Evolutionary conservation across 73 alveolate genomes (phyloP), one percentile per base, ranked within the genome.

Genomic region (Symbiodinium pilosum): DNA sequence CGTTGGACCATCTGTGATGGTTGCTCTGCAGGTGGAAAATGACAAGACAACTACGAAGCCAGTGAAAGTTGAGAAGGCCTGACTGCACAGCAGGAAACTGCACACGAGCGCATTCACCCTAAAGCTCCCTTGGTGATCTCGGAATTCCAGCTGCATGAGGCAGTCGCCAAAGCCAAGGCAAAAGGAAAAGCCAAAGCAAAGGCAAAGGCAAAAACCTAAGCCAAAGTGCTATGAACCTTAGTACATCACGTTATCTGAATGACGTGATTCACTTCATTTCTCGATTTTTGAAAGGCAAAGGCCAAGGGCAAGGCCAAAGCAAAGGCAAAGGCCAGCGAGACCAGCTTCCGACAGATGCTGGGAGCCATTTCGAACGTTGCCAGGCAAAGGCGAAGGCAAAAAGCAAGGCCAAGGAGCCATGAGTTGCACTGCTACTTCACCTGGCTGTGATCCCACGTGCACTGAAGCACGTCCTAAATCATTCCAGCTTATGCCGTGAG

Each of bases 221-320:
- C 85, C 85, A 71, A 36, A 43, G 85, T 30, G n/a, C 44, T 3
- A n/a, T 14, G 36, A 64, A 64, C 83, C 30, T 68, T 68, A 39
- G 34, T 68, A 20, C n/a, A n/a, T n/a, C n/a, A n/a, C n/a, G n/a
- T n/a, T n/a, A n/a, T n/a, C n/a, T n/a, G n/a, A n/a, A n/a, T n/a
- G n/a, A n/a, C n/a, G n/a, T n/a, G n/a, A n/a, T n/a, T n/a, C n/a
- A n/a, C n/a, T n/a, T n/a, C n/a, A n/a, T n/a, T n/a, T n/a, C n/a
- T n/a, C n/a, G n/a, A n/a, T n/a, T n/a, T n/a, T n/a, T 32, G 71
- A 2, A 20, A 85, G 93, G 93, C 83, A 11, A 69, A 91, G 77
- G 97, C 97, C 56, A 91, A 91, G 59, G 97, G 83, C 75, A 91
- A 91, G 97, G 97, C 88, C 21, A 91, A 91, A 43, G 97, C 88